Conservation (phyloP, 2,329 filamentous ascomycete genomes). For the Trichophyton schoenleinii region DNA sequence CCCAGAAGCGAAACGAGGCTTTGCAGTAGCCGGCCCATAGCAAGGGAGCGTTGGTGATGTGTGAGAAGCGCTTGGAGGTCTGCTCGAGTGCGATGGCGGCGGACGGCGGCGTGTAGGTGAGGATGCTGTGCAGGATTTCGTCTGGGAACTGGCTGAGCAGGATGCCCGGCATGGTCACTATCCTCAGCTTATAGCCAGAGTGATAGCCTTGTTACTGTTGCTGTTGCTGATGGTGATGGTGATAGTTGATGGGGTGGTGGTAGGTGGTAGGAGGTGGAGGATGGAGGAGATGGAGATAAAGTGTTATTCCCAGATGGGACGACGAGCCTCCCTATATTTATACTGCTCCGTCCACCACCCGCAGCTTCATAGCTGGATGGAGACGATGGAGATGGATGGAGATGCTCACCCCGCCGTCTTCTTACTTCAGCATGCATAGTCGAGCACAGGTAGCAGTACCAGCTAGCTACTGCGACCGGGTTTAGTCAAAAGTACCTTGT, state of each 20-base stretch:
- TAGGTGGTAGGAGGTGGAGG: neutral
- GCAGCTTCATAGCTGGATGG: neutral
- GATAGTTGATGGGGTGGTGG: neutral
- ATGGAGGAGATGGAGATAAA: neutral
- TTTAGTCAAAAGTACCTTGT: neutral
- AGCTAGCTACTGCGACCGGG: neutral
- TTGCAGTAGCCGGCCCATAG: slow-evolving; percentile 71
- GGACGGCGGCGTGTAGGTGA: slow-evolving; percentile 47
- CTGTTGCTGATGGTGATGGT: neutral
- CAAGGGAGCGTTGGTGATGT: slow-evolving; percentile 56
- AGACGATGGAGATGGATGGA: no score
- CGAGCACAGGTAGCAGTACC: neutral
- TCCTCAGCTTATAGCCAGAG: neutral
- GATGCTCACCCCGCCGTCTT: neutral
- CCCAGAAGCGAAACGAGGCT: slow-evolving; percentile 62
- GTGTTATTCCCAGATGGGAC: neutral
- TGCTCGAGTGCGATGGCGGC: slow-evolving; percentile 43
- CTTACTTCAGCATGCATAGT: neutral
- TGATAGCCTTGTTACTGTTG: neutral
- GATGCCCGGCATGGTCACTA: neutral
- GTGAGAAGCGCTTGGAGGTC: slow-evolving; percentile 52
- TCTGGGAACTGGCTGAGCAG: slow-evolving; percentile 42
- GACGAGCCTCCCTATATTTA: neutral
- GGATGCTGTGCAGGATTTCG: slow-evolving; percentile 71
- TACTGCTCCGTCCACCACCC: neutral